Evolutionary conservation across 257 asterid genomes (phyloP).

Genomic region (Nicotiana paniculata): DNA sequence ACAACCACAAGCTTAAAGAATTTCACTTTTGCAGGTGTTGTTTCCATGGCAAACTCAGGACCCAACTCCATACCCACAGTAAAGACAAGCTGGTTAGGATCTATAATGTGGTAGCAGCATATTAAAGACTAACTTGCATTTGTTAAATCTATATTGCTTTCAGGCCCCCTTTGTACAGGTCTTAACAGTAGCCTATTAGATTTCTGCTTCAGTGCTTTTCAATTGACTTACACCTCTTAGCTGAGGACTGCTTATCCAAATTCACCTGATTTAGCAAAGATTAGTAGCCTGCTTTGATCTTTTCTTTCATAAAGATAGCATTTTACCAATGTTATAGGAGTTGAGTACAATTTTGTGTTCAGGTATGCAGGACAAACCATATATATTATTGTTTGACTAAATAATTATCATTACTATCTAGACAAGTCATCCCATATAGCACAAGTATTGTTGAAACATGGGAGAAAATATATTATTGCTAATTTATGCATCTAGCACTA

Average conservation of each 20-base stretch:
- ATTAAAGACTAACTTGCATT: not conserved
- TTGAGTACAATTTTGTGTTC: not conserved
- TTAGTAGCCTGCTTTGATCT: too few relatives aligned
- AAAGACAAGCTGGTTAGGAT: conserved; percentile 77
- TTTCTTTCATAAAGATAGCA: too few relatives aligned
- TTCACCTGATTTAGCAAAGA: too few relatives aligned
- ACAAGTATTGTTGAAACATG: too few relatives aligned
- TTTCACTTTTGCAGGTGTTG: conserved; percentile 44
- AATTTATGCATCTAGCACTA: not conserved
- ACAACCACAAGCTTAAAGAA: not conserved
- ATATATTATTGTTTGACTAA: not conserved
- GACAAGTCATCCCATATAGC: not conserved
- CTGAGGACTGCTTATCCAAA: too few relatives aligned
- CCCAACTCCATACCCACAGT: conserved; percentile 90
- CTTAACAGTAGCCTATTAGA: not conserved
- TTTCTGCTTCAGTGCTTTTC: not conserved
- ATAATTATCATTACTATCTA: not conserved
- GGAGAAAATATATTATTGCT: too few relatives aligned
- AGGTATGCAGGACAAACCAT: not conserved
- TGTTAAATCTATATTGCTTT: not conserved
- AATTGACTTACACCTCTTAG: not conserved
- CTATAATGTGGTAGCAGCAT: not conserved
- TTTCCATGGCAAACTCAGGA: conserved; percentile 87
- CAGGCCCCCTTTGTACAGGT: not conserved
- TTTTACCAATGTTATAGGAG: not conserved